phyloP scores from a whole-genome alignment of 2,329 filamentous ascomycete genomes.

The Myriosclerotinia duriaeana region DNA sequence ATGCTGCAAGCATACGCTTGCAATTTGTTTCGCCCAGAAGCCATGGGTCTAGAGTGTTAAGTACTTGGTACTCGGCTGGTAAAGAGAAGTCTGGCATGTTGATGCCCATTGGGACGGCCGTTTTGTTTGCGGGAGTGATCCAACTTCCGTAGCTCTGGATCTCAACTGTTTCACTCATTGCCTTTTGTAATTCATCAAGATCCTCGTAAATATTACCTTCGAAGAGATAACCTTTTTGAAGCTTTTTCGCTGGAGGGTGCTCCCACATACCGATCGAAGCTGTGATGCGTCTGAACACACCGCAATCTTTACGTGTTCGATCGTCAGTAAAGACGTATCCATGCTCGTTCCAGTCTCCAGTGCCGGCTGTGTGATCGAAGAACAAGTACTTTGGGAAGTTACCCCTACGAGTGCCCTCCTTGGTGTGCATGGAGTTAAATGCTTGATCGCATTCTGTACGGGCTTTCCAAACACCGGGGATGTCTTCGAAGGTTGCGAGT shows the following conservation, averaged over 20 bases:
- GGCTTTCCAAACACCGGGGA: constrained; percentile 50
- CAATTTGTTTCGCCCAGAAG: neutral
- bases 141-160: constrained; percentile 1
- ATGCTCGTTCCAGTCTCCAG: constrained; percentile 49
- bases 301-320: neutral
- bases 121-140: neutral
- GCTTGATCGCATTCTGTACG: constrained; percentile 59
- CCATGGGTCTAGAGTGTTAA: neutral
- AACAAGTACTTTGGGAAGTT: constrained; percentile 52
- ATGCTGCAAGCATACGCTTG: neutral
- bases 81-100: neutral
- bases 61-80: neutral
- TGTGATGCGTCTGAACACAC: neutral
- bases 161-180: neutral
- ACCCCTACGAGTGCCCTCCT: constrained; percentile 9
- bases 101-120: neutral
- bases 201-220: neutral
- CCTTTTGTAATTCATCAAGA: neutral
- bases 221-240: neutral
- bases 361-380: constrained; percentile 51
- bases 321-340: constrained; percentile 54
- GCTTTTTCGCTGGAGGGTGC: neutral
- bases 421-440: constrained; percentile 51
- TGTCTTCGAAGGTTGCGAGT: constrained; percentile 41
- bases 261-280: neutral